phyloP scores from a whole-genome alignment of 805 yeast genomes.

The Cyberlindnera mycetangii region DNA sequence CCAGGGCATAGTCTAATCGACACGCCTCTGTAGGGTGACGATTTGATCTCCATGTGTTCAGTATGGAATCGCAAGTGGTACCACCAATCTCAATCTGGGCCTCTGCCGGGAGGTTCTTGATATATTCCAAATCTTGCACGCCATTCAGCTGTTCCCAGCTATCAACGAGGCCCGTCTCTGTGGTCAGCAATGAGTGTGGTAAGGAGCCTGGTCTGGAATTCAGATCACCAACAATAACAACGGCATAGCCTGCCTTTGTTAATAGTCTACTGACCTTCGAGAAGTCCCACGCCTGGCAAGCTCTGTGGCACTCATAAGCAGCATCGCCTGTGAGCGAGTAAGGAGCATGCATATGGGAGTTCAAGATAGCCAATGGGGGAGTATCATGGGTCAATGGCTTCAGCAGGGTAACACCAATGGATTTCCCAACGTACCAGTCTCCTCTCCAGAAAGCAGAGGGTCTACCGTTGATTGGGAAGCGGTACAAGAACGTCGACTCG shows the following conservation, averaged over 20 bases:
- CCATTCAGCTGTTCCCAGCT: constrained; percentile 79
- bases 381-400: constrained; percentile 45
- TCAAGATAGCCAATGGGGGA: constrained; percentile 70
- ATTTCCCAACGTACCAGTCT: constrained; percentile 96
- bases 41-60: constrained; percentile 79
- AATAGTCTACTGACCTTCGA: constrained; percentile 61
- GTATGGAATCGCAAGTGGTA: constrained; percentile 81
- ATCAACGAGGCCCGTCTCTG: constrained; percentile 67
- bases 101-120: constrained; percentile 46
- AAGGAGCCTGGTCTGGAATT: constrained; percentile 86
- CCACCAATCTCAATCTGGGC: constrained; percentile 75
- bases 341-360: constrained; percentile 98
- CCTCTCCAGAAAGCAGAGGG: constrained; percentile 93
- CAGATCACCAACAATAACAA: constrained; percentile 88
- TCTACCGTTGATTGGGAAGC: constrained; percentile 91
- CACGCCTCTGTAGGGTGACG: constrained; percentile 46
- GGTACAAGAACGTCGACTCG: constrained; percentile 67
- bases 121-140: constrained; percentile 36
- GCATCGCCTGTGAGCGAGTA: constrained; percentile 82
- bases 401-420: constrained; percentile 72
- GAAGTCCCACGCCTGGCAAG: constrained; percentile 97
- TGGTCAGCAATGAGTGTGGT: constrained; percentile 71
- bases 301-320: constrained; percentile 83
- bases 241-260: constrained; percentile 74
- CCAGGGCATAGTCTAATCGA: constrained; percentile 84